Evolutionary conservation across 306 rosid species (phyloP), one percentile per base, ranked within the genome.

Genomic region (Cajanus cajan): DNA sequence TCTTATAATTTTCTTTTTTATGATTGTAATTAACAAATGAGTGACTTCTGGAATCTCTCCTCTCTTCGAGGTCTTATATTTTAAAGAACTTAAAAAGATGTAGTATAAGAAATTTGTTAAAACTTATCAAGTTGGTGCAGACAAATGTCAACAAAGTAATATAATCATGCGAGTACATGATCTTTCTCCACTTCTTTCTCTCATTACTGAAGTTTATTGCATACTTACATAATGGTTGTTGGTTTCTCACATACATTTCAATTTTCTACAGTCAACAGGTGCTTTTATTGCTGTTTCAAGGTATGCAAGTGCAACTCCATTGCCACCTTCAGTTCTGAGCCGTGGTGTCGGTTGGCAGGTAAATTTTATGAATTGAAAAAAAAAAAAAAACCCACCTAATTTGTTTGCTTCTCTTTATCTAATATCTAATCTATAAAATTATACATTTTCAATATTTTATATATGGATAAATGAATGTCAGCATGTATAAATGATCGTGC

Each of bases 271-370:
- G 99, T 95, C 99, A 54, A 92, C 94, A 0, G 99, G 96, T 69
- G 90, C 85, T 50, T 87, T 90, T 55, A 88, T 91, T 69, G 97
- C 98, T 13, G 96, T 90, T 78, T 88, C 97, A 44, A 88, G 99
- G 82, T 89, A 87, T 76, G 98, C 98, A 61, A 91, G 98, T 84
- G 98, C 98, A 68, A 95, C 99, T 86, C 98, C 97, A 0, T 28
- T 92, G 62, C 99, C 99, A 4, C 98, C 99, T 48, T 87, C 98
- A 40, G 77, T 95, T 74, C 93, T 93, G 72, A 95, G 97, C 87
- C 98, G 98, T 0, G 99, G 98, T 31, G 85, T 95, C 13, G 99
- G 98, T 59, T 95, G 99, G 99, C 98, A 95, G 98, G 99, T 95
- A 92, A 65, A 63, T 15, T 40, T 51, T 11, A 52, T 34, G 31